phyloP scores from a whole-genome alignment of 2,329 filamentous ascomycete species.

The Bipolaris zeicola region DNA sequence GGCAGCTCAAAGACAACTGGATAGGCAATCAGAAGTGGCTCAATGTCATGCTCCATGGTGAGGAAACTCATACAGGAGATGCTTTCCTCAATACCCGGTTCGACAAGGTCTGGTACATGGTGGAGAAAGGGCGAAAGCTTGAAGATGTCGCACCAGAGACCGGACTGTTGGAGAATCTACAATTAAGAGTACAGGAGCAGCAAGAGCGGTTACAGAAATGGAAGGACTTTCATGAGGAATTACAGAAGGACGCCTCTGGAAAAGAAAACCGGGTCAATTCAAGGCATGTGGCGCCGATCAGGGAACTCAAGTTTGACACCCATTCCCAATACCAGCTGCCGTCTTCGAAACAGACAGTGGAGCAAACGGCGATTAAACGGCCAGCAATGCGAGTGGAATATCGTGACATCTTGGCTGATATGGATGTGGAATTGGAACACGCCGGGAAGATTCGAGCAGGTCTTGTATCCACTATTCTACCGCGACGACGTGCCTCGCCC shows the following conservation, averaged over 20 bases:
- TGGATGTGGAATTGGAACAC: slow-evolving; percentile 37
- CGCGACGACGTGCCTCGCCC: slow-evolving; percentile 31
- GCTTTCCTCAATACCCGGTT: slow-evolving; percentile 70
- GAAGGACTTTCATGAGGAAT: slow-evolving; percentile 67
- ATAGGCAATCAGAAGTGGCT: slow-evolving; percentile 77
- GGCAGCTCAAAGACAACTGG: slow-evolving; percentile 74
- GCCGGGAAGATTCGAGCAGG: slow-evolving; percentile 27
- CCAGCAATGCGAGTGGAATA: slow-evolving; percentile 26
- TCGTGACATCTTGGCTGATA: slow-evolving; percentile 35
- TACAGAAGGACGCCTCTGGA: slow-evolving; percentile 22
- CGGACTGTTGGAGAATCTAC: slow-evolving; percentile 72
- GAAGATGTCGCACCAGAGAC: slow-evolving; percentile 60
- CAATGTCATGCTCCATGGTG: slow-evolving; percentile 71
- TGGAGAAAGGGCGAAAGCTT: slow-evolving; percentile 63
- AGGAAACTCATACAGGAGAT: slow-evolving; percentile 62
- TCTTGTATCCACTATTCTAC: slow-evolving; percentile 15
- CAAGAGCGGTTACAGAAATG: slow-evolving; percentile 72
- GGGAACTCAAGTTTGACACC: slow-evolving; percentile 39
- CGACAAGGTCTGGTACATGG: slow-evolving; percentile 71
- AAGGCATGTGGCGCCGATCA: slow-evolving; percentile 11
- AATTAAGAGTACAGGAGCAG: slow-evolving; percentile 70
- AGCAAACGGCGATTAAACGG: slow-evolving; percentile 10
- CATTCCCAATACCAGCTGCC: slow-evolving; percentile 42
- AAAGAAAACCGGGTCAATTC: not conserved
- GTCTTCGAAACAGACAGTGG: slow-evolving; percentile 15